Percentiles rank a stretch among this genome's conserved stretches.
Conservation (phyloP, 805 yeast genomes). For the Teunomyces kruisii region DNA sequence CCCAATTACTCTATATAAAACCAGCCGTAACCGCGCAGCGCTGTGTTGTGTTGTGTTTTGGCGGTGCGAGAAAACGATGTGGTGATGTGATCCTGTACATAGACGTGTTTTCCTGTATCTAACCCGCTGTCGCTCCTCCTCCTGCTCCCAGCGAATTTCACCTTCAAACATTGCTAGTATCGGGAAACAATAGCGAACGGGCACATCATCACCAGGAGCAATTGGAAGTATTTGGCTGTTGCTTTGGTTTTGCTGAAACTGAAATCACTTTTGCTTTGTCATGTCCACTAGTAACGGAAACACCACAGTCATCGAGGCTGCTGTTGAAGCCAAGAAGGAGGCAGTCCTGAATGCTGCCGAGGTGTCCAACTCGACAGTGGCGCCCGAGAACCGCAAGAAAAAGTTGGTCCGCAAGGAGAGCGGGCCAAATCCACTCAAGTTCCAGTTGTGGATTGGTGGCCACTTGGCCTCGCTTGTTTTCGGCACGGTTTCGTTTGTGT, state of each 20-base stretch:
- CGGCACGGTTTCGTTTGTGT: conserved; percentile 39
- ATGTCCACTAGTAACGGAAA: not conserved
- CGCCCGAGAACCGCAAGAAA: conserved; percentile 14
- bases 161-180: not conserved
- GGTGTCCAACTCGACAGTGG: conserved; percentile 7
- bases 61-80: too few species aligned
- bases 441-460: conserved; percentile 57
- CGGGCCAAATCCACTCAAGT: conserved; percentile 40
- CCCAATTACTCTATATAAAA: not conserved
- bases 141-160: not conserved
- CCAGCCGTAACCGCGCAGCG: too few species aligned
- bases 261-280: not conserved
- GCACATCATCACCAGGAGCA: not conserved
- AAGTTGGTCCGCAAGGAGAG: conserved; percentile 30
- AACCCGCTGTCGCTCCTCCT: too few species aligned
- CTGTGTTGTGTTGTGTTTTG: too few species aligned
- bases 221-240: too few species aligned
- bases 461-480: conserved; percentile 47
- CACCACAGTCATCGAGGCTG: not conserved
- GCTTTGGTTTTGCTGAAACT: not conserved
- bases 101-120: not conserved
- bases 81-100: not conserved
- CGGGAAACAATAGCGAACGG: not conserved
- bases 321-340: conserved; percentile 10
- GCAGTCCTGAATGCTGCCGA: conserved; percentile 1